A percentile compares a stretch with the other conserved stretches of the same genome.
These are phyloP conservation scores for Pyrus hybrid DNA, from an alignment of 331 rosid species.

Conservation along the genomic window DNA sequence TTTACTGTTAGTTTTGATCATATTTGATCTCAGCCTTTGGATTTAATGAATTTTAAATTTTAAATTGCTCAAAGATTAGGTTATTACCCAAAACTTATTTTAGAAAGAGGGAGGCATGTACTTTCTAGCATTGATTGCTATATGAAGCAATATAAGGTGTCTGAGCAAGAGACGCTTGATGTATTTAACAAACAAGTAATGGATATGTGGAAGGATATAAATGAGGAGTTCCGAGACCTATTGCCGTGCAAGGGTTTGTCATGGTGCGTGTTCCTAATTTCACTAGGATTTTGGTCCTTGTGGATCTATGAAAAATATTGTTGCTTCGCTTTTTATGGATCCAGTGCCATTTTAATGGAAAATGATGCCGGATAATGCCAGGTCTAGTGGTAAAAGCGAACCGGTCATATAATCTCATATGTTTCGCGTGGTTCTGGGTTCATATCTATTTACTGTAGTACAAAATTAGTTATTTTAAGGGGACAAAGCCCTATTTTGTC, in stretches of 20 bases:
- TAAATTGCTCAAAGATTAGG: neutral
- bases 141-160: slow-evolving; percentile 15
- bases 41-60: neutral
- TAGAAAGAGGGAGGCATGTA: slow-evolving; percentile 33
- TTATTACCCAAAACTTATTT: neutral
- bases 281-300: neutral
- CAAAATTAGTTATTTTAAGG: too few relatives aligned
- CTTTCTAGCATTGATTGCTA: slow-evolving; percentile 35
- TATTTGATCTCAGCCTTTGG: neutral
- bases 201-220: slow-evolving; percentile 26
- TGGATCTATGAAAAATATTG: neutral
- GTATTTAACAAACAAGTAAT: neutral
- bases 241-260: neutral
- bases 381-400: too few relatives aligned
- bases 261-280: slow-evolving; percentile 8
- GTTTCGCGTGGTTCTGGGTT: too few relatives aligned
- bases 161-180: neutral
- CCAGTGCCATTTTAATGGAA: neutral
- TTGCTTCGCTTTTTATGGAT: neutral
- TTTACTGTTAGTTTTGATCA: too few relatives aligned
- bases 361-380: too few relatives aligned
- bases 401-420: too few relatives aligned
- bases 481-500: too few relatives aligned
- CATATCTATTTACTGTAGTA: too few relatives aligned
- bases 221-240: slow-evolving; percentile 17